Conservation (phyloP, 176 grass and related monocot genomes). For the Typha latifolia region DNA sequence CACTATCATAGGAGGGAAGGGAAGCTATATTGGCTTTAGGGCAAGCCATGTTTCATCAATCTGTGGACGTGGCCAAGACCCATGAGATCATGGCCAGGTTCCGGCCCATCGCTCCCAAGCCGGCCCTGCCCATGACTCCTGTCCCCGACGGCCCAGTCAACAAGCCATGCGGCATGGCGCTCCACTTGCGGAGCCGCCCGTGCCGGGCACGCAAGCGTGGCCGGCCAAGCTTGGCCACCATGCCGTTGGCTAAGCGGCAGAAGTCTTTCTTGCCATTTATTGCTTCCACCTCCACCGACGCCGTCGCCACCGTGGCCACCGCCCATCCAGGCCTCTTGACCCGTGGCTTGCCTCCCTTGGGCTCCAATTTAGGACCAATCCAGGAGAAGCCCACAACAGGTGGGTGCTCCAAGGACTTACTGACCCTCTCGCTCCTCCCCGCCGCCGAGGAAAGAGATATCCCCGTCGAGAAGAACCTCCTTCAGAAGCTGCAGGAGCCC, state of each 20-base stretch:
- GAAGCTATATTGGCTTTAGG: slow-evolving; percentile 22
- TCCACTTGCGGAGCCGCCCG: slow-evolving; percentile 51
- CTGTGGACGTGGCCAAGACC: slow-evolving; percentile 65
- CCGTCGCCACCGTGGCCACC: slow-evolving; percentile 14
- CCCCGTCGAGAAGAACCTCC: slow-evolving; percentile 70
- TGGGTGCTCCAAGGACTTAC: background rate
- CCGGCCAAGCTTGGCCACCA: slow-evolving; percentile 19
- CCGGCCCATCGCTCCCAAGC: slow-evolving; percentile 92
- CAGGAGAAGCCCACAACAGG: background rate
- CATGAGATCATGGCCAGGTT: slow-evolving; percentile 89
- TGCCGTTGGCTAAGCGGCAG: slow-evolving; percentile 29
- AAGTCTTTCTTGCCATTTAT: slow-evolving; percentile 24
- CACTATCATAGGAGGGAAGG: background rate
- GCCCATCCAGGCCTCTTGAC: slow-evolving; percentile 17
- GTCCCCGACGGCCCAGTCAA: slow-evolving; percentile 9
- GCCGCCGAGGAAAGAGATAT: slow-evolving; percentile 12
- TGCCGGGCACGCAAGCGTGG: slow-evolving; percentile 65
- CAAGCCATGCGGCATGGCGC: slow-evolving; percentile 11
- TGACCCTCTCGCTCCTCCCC: slow-evolving; percentile 29
- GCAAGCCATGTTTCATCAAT: slow-evolving; percentile 54
- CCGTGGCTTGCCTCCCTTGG: background rate
- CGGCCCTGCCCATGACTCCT: slow-evolving; percentile 15
- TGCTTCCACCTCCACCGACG: slow-evolving; percentile 32
- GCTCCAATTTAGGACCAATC: background rate
- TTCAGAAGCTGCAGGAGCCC: slow-evolving; percentile 75